Evolutionary conservation across 495 filamentous ascomycete species (phyloP).

Genomic region (Pseudevernia furfuracea): DNA sequence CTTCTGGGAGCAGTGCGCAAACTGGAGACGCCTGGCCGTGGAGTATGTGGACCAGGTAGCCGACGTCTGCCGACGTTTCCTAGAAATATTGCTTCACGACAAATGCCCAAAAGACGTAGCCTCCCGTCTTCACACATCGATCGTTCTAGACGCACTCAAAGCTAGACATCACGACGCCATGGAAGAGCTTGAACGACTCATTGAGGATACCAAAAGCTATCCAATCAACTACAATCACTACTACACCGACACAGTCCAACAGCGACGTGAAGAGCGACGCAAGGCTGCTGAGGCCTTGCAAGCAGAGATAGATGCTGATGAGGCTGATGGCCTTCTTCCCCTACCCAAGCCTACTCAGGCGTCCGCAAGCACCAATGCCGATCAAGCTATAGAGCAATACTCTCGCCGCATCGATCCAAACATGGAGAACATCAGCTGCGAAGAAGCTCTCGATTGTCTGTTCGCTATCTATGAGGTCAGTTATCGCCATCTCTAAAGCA

Average conservation of each 20-base stretch:
- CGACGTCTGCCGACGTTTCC: slow-evolving; percentile 26
- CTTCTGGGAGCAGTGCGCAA: slow-evolving; percentile 38
- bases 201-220: slow-evolving; percentile 38
- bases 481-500: background rate
- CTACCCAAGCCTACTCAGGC: background rate
- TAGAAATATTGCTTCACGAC: slow-evolving; percentile 30
- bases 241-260: slow-evolving; percentile 32
- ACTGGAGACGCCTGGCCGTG: slow-evolving; percentile 33
- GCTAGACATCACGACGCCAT: slow-evolving; percentile 21
- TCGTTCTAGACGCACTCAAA: slow-evolving; percentile 31
- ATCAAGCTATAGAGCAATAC: slow-evolving; percentile 3
- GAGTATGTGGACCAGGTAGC: slow-evolving; percentile 25
- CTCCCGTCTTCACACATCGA: slow-evolving; percentile 24
- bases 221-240: slow-evolving; percentile 38
- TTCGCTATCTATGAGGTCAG: slow-evolving; percentile 34
- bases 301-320: too few relatives aligned
- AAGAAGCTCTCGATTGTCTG: slow-evolving; percentile 32
- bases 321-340: too few relatives aligned
- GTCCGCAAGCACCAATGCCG: background rate
- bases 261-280: slow-evolving; percentile 26
- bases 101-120: slow-evolving; percentile 29
- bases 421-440: slow-evolving; percentile 34
- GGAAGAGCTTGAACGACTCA: slow-evolving; percentile 38
- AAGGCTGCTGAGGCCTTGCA: background rate
- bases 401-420: slow-evolving; percentile 20